These are phyloP conservation scores for Orbilia quercus DNA, from an alignment of 2,329 filamentous ascomycete species.

Conservation along the genomic window DNA sequence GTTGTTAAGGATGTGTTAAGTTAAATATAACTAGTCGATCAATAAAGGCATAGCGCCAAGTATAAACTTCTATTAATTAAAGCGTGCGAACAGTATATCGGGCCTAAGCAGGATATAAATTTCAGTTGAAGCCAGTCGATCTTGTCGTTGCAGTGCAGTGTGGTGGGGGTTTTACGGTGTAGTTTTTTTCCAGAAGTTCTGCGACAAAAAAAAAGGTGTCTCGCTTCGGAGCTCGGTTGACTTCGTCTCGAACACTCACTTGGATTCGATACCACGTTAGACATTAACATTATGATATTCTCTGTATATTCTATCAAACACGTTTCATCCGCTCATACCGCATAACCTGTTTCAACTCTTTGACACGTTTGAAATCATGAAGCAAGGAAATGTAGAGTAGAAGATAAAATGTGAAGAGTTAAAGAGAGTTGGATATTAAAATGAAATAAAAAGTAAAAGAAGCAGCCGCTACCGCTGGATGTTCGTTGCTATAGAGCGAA, in stretches of 20 bases:
- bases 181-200: neutral
- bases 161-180: neutral
- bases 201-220: slow-evolving; percentile 11
- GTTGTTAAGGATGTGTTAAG: too few relatives aligned
- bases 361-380: neutral
- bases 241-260: neutral
- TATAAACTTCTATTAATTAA: too few relatives aligned
- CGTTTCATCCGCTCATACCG: neutral
- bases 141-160: too few relatives aligned
- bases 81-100: too few relatives aligned
- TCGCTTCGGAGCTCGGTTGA: slow-evolving; percentile 1
- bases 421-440: slow-evolving; percentile 3
- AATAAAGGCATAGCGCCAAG: too few relatives aligned
- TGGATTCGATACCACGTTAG: too few relatives aligned
- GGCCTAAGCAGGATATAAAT: too few relatives aligned
- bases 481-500: neutral
- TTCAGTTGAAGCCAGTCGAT: too few relatives aligned
- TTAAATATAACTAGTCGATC: too few relatives aligned
- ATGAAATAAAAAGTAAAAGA: neutral
- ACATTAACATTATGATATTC: neutral
- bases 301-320: neutral
- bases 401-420: neutral
- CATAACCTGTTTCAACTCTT: neutral
- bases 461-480: neutral
- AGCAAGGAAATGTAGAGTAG: neutral